phyloP scores from a whole-genome alignment of 805 yeast genomes.

The Yueomyces sinensis region DNA sequence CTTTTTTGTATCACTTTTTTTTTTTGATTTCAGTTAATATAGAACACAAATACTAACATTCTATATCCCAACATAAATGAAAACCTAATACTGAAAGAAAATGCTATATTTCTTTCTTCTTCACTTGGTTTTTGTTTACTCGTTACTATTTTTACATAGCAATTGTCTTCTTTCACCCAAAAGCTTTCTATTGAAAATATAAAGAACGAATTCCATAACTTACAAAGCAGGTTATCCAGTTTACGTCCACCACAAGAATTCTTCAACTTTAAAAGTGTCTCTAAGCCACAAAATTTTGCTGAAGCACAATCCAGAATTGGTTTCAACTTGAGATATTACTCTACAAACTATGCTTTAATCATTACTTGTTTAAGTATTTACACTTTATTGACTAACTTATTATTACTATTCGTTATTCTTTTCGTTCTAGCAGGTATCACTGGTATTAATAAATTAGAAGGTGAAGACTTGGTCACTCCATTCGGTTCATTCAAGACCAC shows the following conservation, averaged over 20 bases:
- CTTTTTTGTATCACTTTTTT: too few species aligned
- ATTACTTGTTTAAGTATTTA: slow-evolving; percentile 64
- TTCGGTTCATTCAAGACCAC: slow-evolving; percentile 60
- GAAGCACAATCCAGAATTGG: slow-evolving; percentile 83
- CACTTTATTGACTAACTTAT: slow-evolving; percentile 74
- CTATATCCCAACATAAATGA: too few species aligned
- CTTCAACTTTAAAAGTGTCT: slow-evolving; percentile 77
- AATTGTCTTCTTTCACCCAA: slow-evolving; percentile 19
- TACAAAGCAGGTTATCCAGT: slow-evolving; percentile 55
- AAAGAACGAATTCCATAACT: slow-evolving; percentile 33
- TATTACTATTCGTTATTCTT: slow-evolving; percentile 69
- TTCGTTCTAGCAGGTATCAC: slow-evolving; percentile 62
- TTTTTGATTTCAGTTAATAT: too few species aligned
- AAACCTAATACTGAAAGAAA: too few species aligned
- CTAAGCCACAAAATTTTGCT: slow-evolving; percentile 80
- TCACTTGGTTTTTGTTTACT: background rate
- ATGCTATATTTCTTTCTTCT: too few species aligned
- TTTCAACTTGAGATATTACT: slow-evolving; percentile 76
- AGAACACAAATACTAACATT: too few species aligned
- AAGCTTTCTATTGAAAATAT: slow-evolving; percentile 21
- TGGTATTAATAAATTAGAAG: slow-evolving; percentile 68
- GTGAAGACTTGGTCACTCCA: slow-evolving; percentile 71
- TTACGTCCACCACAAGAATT: slow-evolving; percentile 88
- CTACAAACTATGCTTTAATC: slow-evolving; percentile 72
- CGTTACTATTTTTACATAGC: slow-evolving; percentile 11